A percentile compares a stretch with the other conserved stretches of the same genome.
These are phyloP conservation scores for Talaromyces sp. DNA, from an alignment of 2,329 filamentous ascomycete genomes.

Conservation along the genomic window DNA sequence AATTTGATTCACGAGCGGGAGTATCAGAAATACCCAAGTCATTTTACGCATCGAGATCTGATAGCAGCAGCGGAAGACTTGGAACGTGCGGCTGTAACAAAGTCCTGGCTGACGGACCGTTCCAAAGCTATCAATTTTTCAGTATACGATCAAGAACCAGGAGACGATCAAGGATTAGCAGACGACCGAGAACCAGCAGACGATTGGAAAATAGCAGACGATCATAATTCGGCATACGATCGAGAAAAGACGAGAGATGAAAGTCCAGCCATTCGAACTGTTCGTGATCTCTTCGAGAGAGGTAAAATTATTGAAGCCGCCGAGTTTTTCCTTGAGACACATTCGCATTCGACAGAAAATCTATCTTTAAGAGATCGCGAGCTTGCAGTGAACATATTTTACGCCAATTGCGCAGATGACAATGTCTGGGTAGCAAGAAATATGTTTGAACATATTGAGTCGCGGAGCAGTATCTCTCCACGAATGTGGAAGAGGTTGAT, in stretches of 20 bases:
- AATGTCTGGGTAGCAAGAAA: conserved; percentile 39
- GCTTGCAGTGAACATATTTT: conserved; percentile 33
- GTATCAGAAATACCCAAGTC: not conserved
- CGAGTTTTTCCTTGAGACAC: conserved; percentile 33
- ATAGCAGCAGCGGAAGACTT: conserved; percentile 7
- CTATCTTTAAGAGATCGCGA: conserved; percentile 30
- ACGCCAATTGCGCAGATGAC: conserved; percentile 34
- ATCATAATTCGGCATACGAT: not conserved
- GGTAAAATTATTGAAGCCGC: conserved; percentile 35
- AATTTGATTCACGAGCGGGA: not conserved
- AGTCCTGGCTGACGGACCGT: conserved; percentile 7
- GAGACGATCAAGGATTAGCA: not conserved
- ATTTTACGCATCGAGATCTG: conserved; percentile 6
- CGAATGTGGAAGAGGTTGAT: conserved; percentile 39
- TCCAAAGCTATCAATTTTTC: conserved; percentile 10
- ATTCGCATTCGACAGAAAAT: conserved; percentile 21
- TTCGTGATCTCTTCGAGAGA: conserved; percentile 25
- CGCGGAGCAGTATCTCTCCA: conserved; percentile 29
- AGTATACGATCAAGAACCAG: not conserved
- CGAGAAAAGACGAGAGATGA: not conserved
- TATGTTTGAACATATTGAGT: conserved; percentile 35
- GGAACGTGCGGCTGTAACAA: conserved; percentile 1
- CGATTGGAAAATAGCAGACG: not conserved
- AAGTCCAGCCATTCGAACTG: not conserved
- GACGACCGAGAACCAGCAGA: not conserved